A percentile compares a stretch with the other conserved stretches of the same genome.
Conservation (phyloP, 768 basidiomycete species). For the Boletus pseudo-olivaceus region DNA sequence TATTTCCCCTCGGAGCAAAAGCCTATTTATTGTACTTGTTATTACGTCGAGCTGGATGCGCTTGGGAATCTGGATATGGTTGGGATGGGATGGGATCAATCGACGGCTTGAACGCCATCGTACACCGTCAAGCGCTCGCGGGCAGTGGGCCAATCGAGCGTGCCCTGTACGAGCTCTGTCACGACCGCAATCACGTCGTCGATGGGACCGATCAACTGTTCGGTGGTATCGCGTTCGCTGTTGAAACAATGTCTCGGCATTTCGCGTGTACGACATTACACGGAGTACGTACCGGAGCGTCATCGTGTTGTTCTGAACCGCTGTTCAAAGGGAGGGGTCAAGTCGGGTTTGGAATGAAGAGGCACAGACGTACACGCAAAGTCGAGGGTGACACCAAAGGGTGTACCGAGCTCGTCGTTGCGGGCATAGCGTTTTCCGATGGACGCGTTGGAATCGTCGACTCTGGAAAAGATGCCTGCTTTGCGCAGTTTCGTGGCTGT, state of each 20-base stretch:
- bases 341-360: background rate
- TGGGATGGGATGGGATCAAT: no score
- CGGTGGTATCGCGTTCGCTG: conserved; percentile 93
- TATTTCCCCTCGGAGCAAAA: conserved; percentile 16
- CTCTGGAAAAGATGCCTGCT: conserved; percentile 87
- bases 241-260: background rate
- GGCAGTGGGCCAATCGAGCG: conserved; percentile 74
- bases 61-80: no score
- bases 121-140: conserved; percentile 69
- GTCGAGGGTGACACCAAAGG: conserved; percentile 93
- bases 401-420: conserved; percentile 98
- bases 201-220: conserved; percentile 85
- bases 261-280: background rate
- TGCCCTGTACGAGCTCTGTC: conserved; percentile 72
- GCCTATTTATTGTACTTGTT: background rate
- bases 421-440: conserved; percentile 97
- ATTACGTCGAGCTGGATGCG: background rate
- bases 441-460: conserved; percentile 92
- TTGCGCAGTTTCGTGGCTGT: conserved; percentile 83
- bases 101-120: conserved; percentile 86
- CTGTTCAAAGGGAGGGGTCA: conserved; percentile 43
- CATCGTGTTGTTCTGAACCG: conserved; percentile 88
- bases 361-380: conserved; percentile 63
- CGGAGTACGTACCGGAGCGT: conserved; percentile 72
- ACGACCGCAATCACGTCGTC: conserved; percentile 86